Evolutionary conservation across 2,329 filamentous ascomycete species (phyloP), one percentile per base, ranked within the genome.

Genomic region (Xylaria sp.): DNA sequence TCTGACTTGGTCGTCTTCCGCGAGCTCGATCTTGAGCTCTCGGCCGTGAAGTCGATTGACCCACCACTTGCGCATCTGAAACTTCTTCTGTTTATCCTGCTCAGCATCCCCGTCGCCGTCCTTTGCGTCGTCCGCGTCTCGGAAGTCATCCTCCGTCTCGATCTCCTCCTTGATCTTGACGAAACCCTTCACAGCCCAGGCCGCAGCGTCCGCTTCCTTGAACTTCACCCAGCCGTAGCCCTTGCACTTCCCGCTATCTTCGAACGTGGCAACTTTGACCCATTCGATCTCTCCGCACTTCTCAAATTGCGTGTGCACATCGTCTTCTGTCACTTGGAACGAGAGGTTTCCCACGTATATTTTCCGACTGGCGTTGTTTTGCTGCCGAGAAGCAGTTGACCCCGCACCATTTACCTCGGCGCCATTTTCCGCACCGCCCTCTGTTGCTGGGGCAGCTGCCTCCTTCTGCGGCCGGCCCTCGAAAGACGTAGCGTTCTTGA

Each of bases 181-280:
- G 75, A 92, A 97, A 0, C 95, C 95, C 77, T 90, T 90, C 72
- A 97, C 93, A 3, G 92, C 93, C 75, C 86, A 87, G 58, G 90
- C 88, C 0, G 93, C 93, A 0, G 91, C 87, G 65, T 92, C 89
- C 12, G 94, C 77, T 59, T 94, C 90, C 77, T 91, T 90, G 80
- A 98, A 99, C 69, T 93, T 93, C 69, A 99, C 89, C 94, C 96
- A 99, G 6, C 91, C 96, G 81, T 91, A 99, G 20, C 96, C 97
- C 83, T 98, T 98, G 84, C 96, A 99, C 83, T 98, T 99, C 50
- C 96, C 96, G 23, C 91, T 91, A 79, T 99, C 97, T 80, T 98
- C 93, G 77, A 99, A 99, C 0, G 94, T 97, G 2, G 96, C 96
- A 72, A 98, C 84, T 81, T 97, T 95, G 71, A 93, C 87, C 82